phyloP scores from a whole-genome alignment of 2,329 filamentous ascomycete species.

The Aureobasidium sp. region DNA sequence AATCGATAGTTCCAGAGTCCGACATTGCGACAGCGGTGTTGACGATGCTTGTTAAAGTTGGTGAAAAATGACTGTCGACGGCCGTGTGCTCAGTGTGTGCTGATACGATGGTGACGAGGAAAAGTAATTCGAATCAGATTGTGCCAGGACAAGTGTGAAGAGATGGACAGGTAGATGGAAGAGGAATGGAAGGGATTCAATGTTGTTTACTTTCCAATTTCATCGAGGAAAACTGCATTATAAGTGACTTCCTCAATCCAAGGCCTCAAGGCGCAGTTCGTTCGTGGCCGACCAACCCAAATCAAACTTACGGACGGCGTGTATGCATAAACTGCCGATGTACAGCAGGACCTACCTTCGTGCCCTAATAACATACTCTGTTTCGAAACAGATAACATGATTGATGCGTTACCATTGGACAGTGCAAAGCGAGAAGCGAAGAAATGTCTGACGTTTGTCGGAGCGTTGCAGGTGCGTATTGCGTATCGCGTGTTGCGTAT shows the following conservation, averaged over 20 bases:
- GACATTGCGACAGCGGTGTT: neutral
- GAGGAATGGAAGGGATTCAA: too few species aligned
- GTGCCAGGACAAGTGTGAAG: too few species aligned
- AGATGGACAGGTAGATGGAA: too few species aligned
- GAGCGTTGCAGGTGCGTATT: neutral
- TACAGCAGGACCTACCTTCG: neutral
- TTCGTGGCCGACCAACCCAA: neutral
- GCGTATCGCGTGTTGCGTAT: neutral
- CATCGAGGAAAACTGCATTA: neutral
- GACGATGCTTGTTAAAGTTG: too few species aligned
- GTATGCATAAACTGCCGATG: too few species aligned
- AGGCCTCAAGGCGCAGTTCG: neutral
- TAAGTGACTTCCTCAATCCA: neutral
- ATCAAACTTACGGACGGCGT: neutral
- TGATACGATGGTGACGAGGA: too few species aligned
- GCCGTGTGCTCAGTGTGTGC: neutral
- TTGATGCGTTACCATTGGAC: neutral
- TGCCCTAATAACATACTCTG: neutral
- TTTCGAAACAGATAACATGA: neutral
- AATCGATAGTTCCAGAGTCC: slow-evolving; percentile 11
- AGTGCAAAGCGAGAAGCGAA: neutral
- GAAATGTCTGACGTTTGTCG: too few species aligned
- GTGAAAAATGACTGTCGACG: too few species aligned
- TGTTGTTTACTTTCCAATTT: neutral
- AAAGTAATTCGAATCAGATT: too few species aligned